Evolutionary conservation across 139 green algal genomes (phyloP).

Genomic region (Chlamydomonas incerta): DNA sequence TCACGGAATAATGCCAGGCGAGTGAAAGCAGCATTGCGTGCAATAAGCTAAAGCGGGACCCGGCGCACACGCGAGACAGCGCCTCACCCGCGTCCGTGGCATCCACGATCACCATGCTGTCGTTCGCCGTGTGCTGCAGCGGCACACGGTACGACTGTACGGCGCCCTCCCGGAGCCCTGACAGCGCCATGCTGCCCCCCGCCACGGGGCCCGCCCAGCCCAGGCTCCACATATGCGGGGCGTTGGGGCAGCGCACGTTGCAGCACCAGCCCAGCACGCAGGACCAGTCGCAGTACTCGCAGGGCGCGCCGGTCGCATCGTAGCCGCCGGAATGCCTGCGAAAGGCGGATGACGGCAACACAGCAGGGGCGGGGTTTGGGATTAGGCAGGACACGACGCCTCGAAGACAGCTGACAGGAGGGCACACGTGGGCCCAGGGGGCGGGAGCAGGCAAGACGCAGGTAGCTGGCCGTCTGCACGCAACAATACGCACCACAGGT

Average conservation of each 20-base stretch:
- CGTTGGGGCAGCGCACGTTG: neutral
- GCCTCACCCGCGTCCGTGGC: neutral
- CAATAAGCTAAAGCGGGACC: no score
- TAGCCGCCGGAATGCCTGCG: no score
- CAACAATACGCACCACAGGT: neutral
- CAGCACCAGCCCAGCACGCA: neutral
- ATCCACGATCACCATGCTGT: neutral
- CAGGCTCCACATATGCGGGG: neutral
- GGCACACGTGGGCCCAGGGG: no score
- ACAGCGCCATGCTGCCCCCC: neutral
- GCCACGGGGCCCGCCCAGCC: neutral
- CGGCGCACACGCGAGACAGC: no score
- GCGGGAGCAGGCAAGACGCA: no score
- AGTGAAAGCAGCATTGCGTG: no score
- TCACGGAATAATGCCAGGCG: no score
- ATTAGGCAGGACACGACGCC: no score
- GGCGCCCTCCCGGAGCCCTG: neutral
- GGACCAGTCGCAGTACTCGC: neutral
- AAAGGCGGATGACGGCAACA: no score
- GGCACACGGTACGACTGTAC: neutral
- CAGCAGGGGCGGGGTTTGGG: no score
- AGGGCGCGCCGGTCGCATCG: neutral
- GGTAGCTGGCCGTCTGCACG: no score
- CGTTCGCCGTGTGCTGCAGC: neutral
- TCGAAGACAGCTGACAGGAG: no score